Evolutionary conservation across 208 protist genomes (phyloP).

Genomic region (Blastocrithidia nonstop): DNA sequence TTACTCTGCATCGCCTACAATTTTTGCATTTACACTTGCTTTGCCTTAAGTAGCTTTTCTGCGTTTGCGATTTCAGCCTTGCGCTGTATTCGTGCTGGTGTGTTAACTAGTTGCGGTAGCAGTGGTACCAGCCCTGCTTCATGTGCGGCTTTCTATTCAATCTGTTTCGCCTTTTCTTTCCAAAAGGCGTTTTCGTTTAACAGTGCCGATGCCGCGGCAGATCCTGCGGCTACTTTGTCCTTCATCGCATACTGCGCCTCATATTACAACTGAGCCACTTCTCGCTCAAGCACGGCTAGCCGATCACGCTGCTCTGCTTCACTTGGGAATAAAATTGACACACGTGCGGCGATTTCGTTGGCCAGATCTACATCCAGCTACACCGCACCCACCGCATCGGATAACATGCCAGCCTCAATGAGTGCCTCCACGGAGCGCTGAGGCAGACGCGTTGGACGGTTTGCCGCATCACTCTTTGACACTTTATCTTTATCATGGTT

Average conservation of each 20-base stretch:
- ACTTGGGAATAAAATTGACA: constrained; percentile 54
- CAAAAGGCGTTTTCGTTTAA: constrained; percentile 49
- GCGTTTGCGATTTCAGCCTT: constrained; percentile 32
- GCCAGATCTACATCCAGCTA: constrained; percentile 68
- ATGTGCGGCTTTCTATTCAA: constrained; percentile 61
- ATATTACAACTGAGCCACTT: constrained; percentile 70
- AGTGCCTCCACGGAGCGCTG: constrained; percentile 33
- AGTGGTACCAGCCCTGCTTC: constrained; percentile 54
- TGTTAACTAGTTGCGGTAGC: constrained; percentile 4
- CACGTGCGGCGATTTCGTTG: constrained; percentile 65
- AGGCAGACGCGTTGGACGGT: constrained; percentile 30
- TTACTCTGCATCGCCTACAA: constrained; percentile 49
- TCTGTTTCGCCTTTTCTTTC: constrained; percentile 34
- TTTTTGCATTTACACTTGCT: constrained; percentile 28
- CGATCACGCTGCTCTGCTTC: constrained; percentile 33
- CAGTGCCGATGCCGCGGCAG: constrained; percentile 44
- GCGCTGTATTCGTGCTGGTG: constrained; percentile 8
- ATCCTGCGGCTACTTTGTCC: constrained; percentile 54
- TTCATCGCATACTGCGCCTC: constrained; percentile 66
- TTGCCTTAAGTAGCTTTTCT: constrained; percentile 30
- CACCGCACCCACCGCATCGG: constrained; percentile 18
- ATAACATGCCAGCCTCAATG: constrained; percentile 39
- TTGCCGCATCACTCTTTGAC: neutral
- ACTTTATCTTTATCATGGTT: too few relatives aligned
- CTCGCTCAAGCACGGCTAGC: constrained; percentile 39